Conservation (phyloP, 768 basidiomycete genomes). For the Leccinum truebloodii region DNA sequence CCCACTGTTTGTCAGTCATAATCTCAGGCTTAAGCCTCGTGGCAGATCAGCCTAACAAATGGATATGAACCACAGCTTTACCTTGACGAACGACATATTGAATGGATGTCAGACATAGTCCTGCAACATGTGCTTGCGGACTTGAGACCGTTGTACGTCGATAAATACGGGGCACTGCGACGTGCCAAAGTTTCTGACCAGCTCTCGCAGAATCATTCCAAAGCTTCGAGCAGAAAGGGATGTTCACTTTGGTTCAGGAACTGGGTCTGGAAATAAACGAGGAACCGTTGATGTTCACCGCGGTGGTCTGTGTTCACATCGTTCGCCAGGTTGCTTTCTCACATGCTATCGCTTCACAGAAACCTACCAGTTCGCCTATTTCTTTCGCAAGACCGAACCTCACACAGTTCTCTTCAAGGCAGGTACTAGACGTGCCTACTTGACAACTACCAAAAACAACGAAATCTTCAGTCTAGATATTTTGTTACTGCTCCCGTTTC, state of each 20-base stretch:
- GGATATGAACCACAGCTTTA: constrained; percentile 54
- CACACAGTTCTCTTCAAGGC: constrained; percentile 86
- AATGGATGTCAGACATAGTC: constrained; percentile 87
- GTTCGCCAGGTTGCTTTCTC: constrained; percentile 3
- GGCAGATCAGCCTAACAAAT: constrained; percentile 8
- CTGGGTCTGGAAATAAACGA: constrained; percentile 53
- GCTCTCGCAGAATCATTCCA: constrained; percentile 53
- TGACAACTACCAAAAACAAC: neutral
- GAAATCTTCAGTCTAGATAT: constrained; percentile 38
- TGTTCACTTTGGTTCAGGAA: constrained; percentile 40
- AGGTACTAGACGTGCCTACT: constrained; percentile 3
- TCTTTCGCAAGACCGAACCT: constrained; percentile 78
- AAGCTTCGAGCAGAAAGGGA: constrained; percentile 66
- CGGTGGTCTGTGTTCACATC: constrained; percentile 54
- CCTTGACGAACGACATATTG: constrained; percentile 82
- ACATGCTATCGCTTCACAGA: constrained; percentile 44
- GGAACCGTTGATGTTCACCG: constrained; percentile 80
- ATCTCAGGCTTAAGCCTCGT: neutral
- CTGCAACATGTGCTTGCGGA: constrained; percentile 82
- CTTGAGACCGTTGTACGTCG: constrained; percentile 64
- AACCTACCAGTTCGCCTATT: constrained; percentile 89
- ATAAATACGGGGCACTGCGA: neutral
- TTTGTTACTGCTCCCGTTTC: constrained; percentile 37
- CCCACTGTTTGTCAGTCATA: constrained; percentile 60
- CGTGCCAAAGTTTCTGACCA: neutral